Percentiles rank a stretch among this genome's conserved stretches.
phyloP scores from a whole-genome alignment of 2,329 filamentous ascomycete species.

The Dendryphion nanum region DNA sequence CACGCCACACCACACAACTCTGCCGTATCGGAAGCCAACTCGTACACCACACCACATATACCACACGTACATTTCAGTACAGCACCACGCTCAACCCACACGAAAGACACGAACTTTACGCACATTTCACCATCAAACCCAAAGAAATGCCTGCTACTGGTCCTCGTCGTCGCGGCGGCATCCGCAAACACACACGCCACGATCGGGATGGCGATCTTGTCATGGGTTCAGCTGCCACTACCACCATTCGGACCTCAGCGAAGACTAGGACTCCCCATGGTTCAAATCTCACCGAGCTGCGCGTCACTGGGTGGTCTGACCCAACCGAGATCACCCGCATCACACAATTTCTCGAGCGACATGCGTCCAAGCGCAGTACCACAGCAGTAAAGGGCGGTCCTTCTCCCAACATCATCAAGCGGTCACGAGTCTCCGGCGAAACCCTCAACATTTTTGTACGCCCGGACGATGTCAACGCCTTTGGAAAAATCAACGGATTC shows the following conservation, averaged over 20 bases:
- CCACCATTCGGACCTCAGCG: constrained; percentile 26
- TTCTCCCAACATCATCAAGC: constrained; percentile 35
- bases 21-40: too few relatives aligned
- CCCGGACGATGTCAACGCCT: constrained; percentile 31
- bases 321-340: constrained; percentile 33
- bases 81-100: too few relatives aligned
- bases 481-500: constrained; percentile 42
- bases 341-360: constrained; percentile 39
- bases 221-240: constrained; percentile 51
- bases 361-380: constrained; percentile 34
- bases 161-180: constrained; percentile 8
- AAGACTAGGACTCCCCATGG: not conserved
- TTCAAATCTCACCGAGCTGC: constrained; percentile 28
- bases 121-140: not conserved
- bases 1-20: too few relatives aligned
- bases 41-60: too few relatives aligned
- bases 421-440: constrained; percentile 35
- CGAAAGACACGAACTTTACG: too few relatives aligned
- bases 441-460: constrained; percentile 39
- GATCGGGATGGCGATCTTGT: constrained; percentile 63
- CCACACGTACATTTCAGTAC: too few relatives aligned
- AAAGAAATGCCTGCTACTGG: constrained; percentile 1
- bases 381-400: constrained; percentile 19
- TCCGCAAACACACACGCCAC: constrained; percentile 39
- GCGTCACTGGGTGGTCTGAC: constrained; percentile 42